Evolutionary conservation across 2,329 filamentous ascomycete species (phyloP).

Genomic region (Diplodia corticola): DNA sequence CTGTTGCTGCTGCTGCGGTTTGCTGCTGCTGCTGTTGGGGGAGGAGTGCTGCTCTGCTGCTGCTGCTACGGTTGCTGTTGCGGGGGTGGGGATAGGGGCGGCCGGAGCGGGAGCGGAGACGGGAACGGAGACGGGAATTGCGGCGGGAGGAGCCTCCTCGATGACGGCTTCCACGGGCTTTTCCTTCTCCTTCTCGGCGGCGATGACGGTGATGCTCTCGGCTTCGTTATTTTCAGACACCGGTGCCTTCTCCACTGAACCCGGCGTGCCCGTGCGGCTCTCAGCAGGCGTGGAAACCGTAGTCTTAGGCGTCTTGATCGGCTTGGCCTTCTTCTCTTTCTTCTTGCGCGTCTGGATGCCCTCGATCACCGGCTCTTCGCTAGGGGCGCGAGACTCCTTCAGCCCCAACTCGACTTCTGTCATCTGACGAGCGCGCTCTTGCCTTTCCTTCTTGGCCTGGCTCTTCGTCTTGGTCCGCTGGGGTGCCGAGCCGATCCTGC

Average conservation of each 20-base stretch:
- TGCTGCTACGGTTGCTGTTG: too few relatives aligned
- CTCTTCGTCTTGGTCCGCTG: constrained; percentile 73
- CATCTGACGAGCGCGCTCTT: constrained; percentile 60
- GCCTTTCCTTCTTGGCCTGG: constrained; percentile 74
- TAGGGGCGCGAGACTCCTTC: constrained; percentile 27
- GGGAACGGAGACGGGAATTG: constrained; percentile 28
- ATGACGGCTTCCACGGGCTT: constrained; percentile 28
- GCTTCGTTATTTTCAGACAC: not conserved
- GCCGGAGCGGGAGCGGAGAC: constrained; percentile 27
- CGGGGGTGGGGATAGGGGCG: not conserved
- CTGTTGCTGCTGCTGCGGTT: constrained; percentile 27
- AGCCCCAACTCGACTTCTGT: constrained; percentile 55
- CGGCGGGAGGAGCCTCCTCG: too few relatives aligned
- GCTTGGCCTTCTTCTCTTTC: constrained; percentile 69
- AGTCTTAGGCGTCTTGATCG: not conserved
- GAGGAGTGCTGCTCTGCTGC: constrained; percentile 25
- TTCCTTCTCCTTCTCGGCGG: constrained; percentile 23
- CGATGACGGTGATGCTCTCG: constrained; percentile 21
- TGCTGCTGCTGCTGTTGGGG: constrained; percentile 16
- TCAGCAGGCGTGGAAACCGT: constrained; percentile 11
- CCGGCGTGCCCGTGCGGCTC: constrained; percentile 8
- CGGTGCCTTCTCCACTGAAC: not conserved
- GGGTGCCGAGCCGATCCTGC: constrained; percentile 67
- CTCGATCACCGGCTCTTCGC: constrained; percentile 50
- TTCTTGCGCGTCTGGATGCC: constrained; percentile 80